Evolutionary conservation across 1,284 basidiomycete genomes (phyloP).

Genomic region (Anthracocystis panici-leucophaei): DNA sequence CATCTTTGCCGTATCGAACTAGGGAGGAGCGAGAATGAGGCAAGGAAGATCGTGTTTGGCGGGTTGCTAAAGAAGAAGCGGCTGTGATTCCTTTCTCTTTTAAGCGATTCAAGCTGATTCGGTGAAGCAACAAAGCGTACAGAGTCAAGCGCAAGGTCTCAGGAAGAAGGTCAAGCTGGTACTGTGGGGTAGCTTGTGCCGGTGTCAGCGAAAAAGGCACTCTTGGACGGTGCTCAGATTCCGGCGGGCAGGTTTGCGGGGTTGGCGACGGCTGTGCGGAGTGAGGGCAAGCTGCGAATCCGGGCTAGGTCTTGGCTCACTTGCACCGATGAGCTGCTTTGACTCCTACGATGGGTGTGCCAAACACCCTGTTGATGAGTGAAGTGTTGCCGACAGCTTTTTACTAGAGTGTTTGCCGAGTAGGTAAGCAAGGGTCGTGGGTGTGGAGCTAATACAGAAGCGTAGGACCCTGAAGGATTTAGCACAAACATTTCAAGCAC

Average conservation of each 20-base stretch:
- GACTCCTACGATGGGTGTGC: not conserved
- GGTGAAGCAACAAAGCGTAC: too few relatives aligned
- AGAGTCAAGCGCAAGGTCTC: not conserved
- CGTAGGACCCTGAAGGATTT: not conserved
- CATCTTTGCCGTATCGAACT: slow-evolving; percentile 12
- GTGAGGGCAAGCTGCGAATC: not conserved
- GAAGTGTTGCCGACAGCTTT: not conserved
- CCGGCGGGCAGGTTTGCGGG: not conserved
- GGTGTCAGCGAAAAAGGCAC: not conserved
- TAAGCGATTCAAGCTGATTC: not conserved
- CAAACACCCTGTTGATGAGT: not conserved
- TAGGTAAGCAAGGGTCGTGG: not conserved
- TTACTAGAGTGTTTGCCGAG: not conserved
- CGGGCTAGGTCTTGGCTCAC: not conserved
- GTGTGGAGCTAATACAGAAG: not conserved
- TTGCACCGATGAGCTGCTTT: not conserved
- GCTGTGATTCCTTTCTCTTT: not conserved
- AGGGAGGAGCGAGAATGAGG: not conserved
- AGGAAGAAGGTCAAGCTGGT: not conserved
- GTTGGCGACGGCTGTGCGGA: not conserved
- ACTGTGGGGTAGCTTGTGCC: not conserved
- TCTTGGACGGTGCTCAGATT: not conserved
- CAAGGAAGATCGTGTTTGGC: not conserved
- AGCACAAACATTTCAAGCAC: not conserved
- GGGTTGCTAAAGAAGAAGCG: not conserved